Evolutionary conservation across 1,284 basidiomycete species (phyloP).

Genomic region (Marasmius fiardii): DNA sequence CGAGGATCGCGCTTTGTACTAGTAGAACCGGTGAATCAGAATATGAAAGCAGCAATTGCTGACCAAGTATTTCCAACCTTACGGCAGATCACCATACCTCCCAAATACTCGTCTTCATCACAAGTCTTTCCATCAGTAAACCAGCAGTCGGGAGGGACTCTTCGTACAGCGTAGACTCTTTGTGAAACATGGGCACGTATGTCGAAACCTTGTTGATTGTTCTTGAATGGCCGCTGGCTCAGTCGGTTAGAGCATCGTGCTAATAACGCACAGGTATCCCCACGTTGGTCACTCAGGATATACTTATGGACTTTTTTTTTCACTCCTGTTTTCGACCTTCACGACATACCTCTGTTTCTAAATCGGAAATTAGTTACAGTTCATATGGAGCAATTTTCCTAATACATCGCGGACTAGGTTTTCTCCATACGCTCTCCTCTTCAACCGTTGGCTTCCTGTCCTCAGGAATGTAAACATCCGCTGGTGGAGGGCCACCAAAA

Average conservation of each 20-base stretch:
- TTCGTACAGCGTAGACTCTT: too few relatives aligned
- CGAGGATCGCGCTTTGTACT: too few relatives aligned
- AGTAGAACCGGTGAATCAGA: too few relatives aligned
- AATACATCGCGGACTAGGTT: conserved; percentile 12
- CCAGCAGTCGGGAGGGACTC: too few relatives aligned
- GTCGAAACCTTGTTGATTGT: too few relatives aligned
- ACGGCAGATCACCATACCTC: background rate
- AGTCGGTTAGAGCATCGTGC: background rate
- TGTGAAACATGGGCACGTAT: too few relatives aligned
- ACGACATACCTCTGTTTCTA: too few relatives aligned
- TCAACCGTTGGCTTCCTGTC: background rate
- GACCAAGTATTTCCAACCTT: background rate
- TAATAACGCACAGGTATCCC: background rate
- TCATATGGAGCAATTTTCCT: conserved; percentile 11
- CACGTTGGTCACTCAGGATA: background rate
- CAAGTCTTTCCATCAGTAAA: too few relatives aligned
- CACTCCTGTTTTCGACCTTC: background rate
- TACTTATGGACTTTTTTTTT: background rate
- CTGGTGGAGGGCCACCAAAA: conserved; percentile 14
- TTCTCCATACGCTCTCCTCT: conserved; percentile 6
- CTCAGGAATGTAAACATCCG: conserved; percentile 2
- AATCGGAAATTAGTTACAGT: conserved; percentile 3
- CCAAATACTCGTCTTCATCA: too few relatives aligned
- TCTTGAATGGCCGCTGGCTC: background rate
- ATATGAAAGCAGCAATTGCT: background rate